Percentiles rank a stretch among this genome's conserved stretches.
These are phyloP conservation scores for Trametes cinnabarina DNA, from an alignment of 768 basidiomycete species.

Conservation along the genomic window DNA sequence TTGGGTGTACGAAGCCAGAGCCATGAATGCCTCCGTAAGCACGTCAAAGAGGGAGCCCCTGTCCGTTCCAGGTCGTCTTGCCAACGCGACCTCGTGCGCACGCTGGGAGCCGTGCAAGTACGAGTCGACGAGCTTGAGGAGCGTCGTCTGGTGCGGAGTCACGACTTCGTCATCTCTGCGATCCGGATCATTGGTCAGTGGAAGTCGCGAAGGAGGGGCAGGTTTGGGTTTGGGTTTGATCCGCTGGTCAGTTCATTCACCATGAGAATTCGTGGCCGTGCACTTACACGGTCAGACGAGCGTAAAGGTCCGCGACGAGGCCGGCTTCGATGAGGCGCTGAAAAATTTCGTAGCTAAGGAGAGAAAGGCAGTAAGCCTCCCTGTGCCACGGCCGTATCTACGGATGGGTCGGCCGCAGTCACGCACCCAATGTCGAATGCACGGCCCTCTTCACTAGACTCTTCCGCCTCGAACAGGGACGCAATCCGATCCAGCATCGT, in stretches of 20 bases:
- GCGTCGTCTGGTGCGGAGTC: constrained; percentile 81
- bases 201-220: neutral
- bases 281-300: constrained; percentile 58
- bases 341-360: constrained; percentile 61
- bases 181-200: neutral
- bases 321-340: constrained; percentile 59
- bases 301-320: constrained; percentile 59
- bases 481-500: constrained; percentile 70
- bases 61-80: constrained; percentile 40
- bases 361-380: neutral
- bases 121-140: constrained; percentile 85
- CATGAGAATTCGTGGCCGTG: neutral
- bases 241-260: neutral
- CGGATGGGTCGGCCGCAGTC: neutral
- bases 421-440: constrained; percentile 77
- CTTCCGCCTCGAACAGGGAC: constrained; percentile 64
- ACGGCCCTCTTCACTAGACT: constrained; percentile 59
- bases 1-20: constrained; percentile 58
- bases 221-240: neutral
- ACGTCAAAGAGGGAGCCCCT: constrained; percentile 36
- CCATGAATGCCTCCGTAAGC: constrained; percentile 57
- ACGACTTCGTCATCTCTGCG: constrained; percentile 66
- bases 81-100: constrained; percentile 34
- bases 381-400: too few relatives aligned
- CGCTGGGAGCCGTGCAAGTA: constrained; percentile 55